Evolutionary conservation across 352 stramenopile genomes (phyloP), one percentile per base, ranked within the genome.

Genomic region (Lagenidium giganteum): DNA sequence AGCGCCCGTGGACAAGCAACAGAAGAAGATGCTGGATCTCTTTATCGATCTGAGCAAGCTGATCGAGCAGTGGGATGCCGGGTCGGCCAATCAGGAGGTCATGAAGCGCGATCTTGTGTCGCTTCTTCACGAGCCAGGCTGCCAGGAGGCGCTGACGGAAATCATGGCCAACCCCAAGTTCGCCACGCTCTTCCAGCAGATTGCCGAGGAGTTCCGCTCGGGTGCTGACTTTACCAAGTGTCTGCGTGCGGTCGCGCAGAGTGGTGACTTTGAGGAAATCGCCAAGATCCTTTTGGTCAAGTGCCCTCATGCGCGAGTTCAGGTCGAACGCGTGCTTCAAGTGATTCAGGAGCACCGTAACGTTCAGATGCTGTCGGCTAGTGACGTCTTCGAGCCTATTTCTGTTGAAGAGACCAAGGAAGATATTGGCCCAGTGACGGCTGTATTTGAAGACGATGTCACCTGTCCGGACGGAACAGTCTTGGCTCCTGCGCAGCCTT

Each of bases 371-470:
- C 72, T 87, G 59, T 86, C 71, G 8, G 49, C 62, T 0, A 90
- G 78, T 20, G 74, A 90, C 41, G 81, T 70, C 44, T 90, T 87
- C 60, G 74, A 87, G 42, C 58, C 58, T 2, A 87, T 90, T 27
- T 74, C 56, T 23, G 64, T 70, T 12, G 73, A 90, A 18, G 78
- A 87, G 37, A 82, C 71, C 21, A 83, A 83, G 45, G 63, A 84
- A 32, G 76, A 88, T 24, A 56, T 83, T 33, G 72, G 72, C 0
- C 72, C 72, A 0, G 63, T 86, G 29, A 63, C 83, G n/a, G 78
- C 77, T 0, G 71, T 84, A n/a, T 96, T 96, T 58, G 80, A 95
- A 40, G 81, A 67, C 13, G 86, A 96, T 36, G 70, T 95, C 22
- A 93, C 80, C 11, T 81, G 86, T 22, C 80, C 80, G 0, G 86